A percentile compares a stretch with the other conserved stretches of the same genome.
Conservation (phyloP, 192 early-diverging fungal genomes). For the Coemansia javaensis region DNA sequence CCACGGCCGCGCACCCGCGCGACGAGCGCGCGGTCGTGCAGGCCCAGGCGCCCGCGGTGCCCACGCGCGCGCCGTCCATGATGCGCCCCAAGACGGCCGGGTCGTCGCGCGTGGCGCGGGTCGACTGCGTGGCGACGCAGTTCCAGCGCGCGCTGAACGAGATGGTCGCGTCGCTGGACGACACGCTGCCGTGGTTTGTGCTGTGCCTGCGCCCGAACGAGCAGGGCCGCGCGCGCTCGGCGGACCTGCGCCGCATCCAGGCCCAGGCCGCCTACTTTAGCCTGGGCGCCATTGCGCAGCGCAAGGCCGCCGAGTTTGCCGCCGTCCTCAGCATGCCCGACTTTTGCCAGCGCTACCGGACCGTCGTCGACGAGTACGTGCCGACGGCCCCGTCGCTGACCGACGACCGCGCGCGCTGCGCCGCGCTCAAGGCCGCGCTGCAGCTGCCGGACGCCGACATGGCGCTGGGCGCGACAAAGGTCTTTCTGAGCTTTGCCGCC, state of each 20-base stretch:
- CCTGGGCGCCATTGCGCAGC: slow-evolving; percentile 28
- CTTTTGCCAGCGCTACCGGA: slow-evolving; percentile 47
- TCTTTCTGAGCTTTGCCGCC: slow-evolving; percentile 68
- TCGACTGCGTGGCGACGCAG: slow-evolving; percentile 61
- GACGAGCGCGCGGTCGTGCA: slow-evolving; percentile 69
- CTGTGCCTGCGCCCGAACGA: slow-evolving; percentile 60
- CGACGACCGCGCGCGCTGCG: slow-evolving; percentile 19
- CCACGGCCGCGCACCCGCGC: slow-evolving; percentile 74
- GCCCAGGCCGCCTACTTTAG: slow-evolving; percentile 29
- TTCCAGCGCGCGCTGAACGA: slow-evolving; percentile 67
- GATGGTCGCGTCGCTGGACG: slow-evolving; percentile 63
- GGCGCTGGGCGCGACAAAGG: slow-evolving; percentile 53
- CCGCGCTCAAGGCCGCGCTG: slow-evolving; percentile 41
- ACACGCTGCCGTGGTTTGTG: slow-evolving; percentile 73
- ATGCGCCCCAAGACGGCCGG: slow-evolving; percentile 57
- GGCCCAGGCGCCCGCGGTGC: slow-evolving; percentile 69
- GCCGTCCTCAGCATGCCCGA: slow-evolving; percentile 33
- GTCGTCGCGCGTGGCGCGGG: slow-evolving; percentile 50
- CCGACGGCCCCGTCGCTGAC: slow-evolving; percentile 9
- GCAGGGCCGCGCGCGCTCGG: slow-evolving; percentile 20
- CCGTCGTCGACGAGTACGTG: slow-evolving; percentile 45
- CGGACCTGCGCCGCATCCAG: slow-evolving; percentile 44
- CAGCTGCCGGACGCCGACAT: slow-evolving; percentile 50
- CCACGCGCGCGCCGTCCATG: slow-evolving; percentile 61
- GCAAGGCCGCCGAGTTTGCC: slow-evolving; percentile 42